Conservation (phyloP, 805 yeast genomes). For the Cyberlindnera nakhonratchasimensis region DNA sequence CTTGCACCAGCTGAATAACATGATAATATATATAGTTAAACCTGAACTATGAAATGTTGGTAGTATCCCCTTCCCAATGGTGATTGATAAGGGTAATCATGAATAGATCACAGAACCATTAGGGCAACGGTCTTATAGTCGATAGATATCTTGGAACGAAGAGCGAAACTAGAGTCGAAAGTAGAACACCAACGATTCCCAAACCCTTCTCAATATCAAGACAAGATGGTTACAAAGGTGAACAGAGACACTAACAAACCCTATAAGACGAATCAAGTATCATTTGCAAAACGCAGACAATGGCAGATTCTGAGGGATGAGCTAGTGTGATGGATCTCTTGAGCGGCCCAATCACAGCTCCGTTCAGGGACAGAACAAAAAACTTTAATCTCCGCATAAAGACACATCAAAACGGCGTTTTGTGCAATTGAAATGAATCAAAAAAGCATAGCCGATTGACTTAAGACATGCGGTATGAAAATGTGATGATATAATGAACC, state of each 20-base stretch:
- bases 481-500: not conserved
- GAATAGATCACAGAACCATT: not conserved
- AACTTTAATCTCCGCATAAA: constrained; percentile 29
- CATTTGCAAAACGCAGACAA: constrained; percentile 15
- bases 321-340: constrained; percentile 4
- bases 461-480: constrained; percentile 22
- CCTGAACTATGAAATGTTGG: not conserved
- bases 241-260: constrained; percentile 1
- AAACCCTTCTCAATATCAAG: not conserved
- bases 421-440: constrained; percentile 8
- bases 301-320: not conserved
- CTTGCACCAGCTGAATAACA: too few species aligned
- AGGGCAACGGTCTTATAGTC: not conserved
- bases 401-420: constrained; percentile 32
- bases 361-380: constrained; percentile 2
- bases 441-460: constrained; percentile 18
- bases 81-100: not conserved
- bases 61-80: not conserved
- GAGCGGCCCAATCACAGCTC: constrained; percentile 3
- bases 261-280: constrained; percentile 1
- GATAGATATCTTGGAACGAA: constrained; percentile 2
- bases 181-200: constrained; percentile 6
- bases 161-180: constrained; percentile 1
- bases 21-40: not conserved
- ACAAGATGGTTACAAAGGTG: constrained; percentile 4